These are phyloP conservation scores for Madurella mycetomatis DNA, from an alignment of 2,329 filamentous ascomycete genomes.

Conservation along the genomic window DNA sequence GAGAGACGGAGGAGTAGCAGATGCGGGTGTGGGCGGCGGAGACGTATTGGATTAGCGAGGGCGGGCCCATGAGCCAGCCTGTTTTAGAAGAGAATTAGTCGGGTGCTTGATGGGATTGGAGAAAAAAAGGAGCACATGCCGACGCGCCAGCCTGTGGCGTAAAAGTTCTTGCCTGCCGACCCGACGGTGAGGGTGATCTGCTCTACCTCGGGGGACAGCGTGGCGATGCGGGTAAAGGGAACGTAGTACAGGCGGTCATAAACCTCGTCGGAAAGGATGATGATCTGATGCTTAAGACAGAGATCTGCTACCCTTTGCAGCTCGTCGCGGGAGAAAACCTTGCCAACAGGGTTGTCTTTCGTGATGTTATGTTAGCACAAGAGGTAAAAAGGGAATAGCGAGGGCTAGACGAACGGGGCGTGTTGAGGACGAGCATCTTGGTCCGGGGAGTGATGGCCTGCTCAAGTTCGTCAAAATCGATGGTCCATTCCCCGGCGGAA, in stretches of 20 bases:
- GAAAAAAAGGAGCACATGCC: slow-evolving; percentile 34
- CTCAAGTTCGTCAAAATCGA: slow-evolving; percentile 73
- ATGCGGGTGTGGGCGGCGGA: slow-evolving; percentile 91
- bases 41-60: slow-evolving; percentile 86
- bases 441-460: slow-evolving; percentile 77
- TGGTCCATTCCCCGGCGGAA: slow-evolving; percentile 80
- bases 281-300: slow-evolving; percentile 87
- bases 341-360: slow-evolving; percentile 95
- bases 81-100: neutral
- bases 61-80: slow-evolving; percentile 87
- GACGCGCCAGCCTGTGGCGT: slow-evolving; percentile 94
- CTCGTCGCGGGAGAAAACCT: slow-evolving; percentile 84
- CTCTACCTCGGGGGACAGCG: slow-evolving; percentile 84
- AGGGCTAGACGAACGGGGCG: slow-evolving; percentile 45
- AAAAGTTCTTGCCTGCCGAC: slow-evolving; percentile 97
- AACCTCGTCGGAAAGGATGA: slow-evolving; percentile 88
- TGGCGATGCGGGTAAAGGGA: slow-evolving; percentile 89
- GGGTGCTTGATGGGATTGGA: neutral
- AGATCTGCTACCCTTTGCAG: slow-evolving; percentile 80
- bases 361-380: slow-evolving; percentile 20
- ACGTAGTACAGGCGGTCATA: slow-evolving; percentile 95
- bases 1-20: slow-evolving; percentile 90
- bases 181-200: slow-evolving; percentile 88
- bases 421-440: slow-evolving; percentile 93
- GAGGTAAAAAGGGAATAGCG: neutral